Conservation (phyloP, 2,329 filamentous ascomycete species). For the Colletotrichum graminicola region DNA sequence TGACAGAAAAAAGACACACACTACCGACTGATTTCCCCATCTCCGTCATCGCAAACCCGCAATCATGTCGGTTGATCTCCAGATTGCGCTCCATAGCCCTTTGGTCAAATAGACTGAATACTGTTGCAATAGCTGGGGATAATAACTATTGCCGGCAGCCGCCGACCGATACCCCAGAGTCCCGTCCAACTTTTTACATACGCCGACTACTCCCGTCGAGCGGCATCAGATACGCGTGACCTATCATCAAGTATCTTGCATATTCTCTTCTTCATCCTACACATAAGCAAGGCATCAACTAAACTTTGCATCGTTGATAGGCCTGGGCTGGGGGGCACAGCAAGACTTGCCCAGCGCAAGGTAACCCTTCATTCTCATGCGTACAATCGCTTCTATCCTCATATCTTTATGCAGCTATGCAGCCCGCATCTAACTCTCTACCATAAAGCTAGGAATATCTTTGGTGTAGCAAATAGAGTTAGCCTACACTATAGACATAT, state of each 20-base stretch:
- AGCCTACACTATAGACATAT: too few relatives aligned
- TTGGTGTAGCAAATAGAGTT: too few relatives aligned
- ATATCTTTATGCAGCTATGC: too few relatives aligned
- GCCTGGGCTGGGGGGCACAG: not conserved
- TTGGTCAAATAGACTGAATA: not conserved
- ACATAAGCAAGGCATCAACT: not conserved
- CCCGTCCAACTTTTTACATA: too few relatives aligned
- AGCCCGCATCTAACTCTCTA: too few relatives aligned
- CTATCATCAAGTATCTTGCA: too few relatives aligned
- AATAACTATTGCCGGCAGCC: not conserved
- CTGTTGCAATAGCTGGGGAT: not conserved
- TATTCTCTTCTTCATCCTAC: not conserved
- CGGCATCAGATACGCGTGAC: not conserved
- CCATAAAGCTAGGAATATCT: too few relatives aligned
- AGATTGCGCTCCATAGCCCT: not conserved
- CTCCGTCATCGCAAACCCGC: conserved; percentile 13
- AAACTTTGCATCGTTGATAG: not conserved
- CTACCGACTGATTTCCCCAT: not conserved
- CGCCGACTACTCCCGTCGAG: not conserved
- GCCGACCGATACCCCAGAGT: not conserved
- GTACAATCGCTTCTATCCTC: too few relatives aligned
- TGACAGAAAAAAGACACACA: not conserved
- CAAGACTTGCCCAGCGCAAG: not conserved
- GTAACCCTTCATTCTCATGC: too few relatives aligned
- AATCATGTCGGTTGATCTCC: not conserved